Base-by-base conservation (phyloP, 768 basidiomycete species). In the Coprinellus micaceus region DNA sequence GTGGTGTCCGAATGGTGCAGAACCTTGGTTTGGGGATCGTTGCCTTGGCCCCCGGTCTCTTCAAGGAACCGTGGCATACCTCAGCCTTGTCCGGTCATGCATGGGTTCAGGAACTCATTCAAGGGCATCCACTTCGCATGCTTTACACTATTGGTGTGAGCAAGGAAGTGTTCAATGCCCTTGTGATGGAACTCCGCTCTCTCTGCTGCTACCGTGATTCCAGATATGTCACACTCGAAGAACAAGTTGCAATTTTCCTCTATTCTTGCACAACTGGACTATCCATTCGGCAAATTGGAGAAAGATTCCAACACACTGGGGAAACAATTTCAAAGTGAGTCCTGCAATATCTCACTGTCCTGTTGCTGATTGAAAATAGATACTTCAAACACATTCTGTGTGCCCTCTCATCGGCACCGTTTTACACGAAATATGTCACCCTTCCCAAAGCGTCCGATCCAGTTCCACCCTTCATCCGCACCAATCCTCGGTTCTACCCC, bases 231-330 rank as follows among this genome's bases (percentile, higher is more conserved):
- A 19, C 22, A 1, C 28, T 59, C 10, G 22, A 53, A 15, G 67
- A 69, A 50, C 55, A 66, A 48, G 40, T 60, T 25, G 64, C 67
- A n/a, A 69, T 69, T 29, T 69, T 69, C 56, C 58, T 69, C 5
- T 66, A 68, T 46, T 60, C 53, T 12, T 60, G 58, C 36, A 56
- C 64, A 21, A 70, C 62, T 11, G 63, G 63, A 1, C 45, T 61
- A 4, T 57, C 59, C n/a, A 33, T 60, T 30, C 19, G 50, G 10
- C 65, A 66, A 52, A 57, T 70, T 44, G 63, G 55, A 5, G 68
- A 72, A 41, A 39, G 56, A 2, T 71, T 72, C 54, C 71, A 70
- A 52, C n/a, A 59, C 1, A 63, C 65, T 33, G 66, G 66, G 52
- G 65, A 64, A 12, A 72, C 66, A 0, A 63, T 71, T n/a, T 67